Conservation (phyloP, 2,329 filamentous ascomycete genomes). For the Hysterium pulicare region DNA sequence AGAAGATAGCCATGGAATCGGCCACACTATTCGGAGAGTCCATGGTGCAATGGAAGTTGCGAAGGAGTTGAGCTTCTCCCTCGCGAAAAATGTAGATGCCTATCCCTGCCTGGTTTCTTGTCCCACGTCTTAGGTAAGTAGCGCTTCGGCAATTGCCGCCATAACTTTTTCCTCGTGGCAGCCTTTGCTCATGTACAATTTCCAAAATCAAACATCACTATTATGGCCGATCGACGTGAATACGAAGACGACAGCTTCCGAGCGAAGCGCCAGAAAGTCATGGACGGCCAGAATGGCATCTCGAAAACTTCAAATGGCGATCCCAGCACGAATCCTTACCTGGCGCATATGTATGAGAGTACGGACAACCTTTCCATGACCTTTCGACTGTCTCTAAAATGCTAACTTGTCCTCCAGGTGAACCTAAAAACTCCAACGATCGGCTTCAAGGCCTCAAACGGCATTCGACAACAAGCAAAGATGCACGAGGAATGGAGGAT, state of each 20-base stretch:
- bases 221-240: slow-evolving; percentile 58
- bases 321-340: slow-evolving; percentile 73
- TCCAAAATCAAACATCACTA: slow-evolving; percentile 12
- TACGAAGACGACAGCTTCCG: slow-evolving; percentile 47
- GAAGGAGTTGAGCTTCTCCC: background rate
- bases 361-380: slow-evolving; percentile 4
- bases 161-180: background rate
- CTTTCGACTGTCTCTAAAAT: background rate
- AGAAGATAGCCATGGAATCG: slow-evolving; percentile 53
- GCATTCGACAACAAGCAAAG: slow-evolving; percentile 73
- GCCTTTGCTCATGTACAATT: slow-evolving; percentile 1
- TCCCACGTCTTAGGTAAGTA: too few relatives aligned
- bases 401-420: slow-evolving; percentile 9
- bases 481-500: slow-evolving; percentile 74
- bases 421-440: slow-evolving; percentile 27
- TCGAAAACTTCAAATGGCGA: slow-evolving; percentile 42
- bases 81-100: background rate
- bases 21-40: slow-evolving; percentile 31
- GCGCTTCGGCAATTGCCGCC: too few relatives aligned
- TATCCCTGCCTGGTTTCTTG: background rate
- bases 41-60: slow-evolving; percentile 15
- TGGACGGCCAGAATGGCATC: slow-evolving; percentile 28
- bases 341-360: slow-evolving; percentile 67
- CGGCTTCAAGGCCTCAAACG: slow-evolving; percentile 64
- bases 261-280: slow-evolving; percentile 55